These are phyloP conservation scores for Cucurbitaria berberidis DNA, from an alignment of 2,329 filamentous ascomycete genomes.

Conservation along the genomic window DNA sequence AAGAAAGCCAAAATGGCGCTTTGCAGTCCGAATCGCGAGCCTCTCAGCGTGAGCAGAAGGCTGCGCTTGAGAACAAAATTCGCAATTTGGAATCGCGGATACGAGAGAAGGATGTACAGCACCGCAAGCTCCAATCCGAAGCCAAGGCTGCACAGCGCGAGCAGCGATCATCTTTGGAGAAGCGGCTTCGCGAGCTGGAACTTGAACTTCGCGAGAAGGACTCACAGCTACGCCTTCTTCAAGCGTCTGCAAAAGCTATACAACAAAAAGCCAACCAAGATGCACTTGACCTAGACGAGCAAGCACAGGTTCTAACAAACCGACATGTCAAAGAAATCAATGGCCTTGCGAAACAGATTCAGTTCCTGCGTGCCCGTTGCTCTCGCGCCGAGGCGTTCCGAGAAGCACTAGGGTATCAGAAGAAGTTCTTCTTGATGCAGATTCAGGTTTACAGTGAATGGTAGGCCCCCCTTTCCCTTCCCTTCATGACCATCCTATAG, in stretches of 20 bases:
- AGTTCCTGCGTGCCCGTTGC: constrained; percentile 84
- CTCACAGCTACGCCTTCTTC: constrained; percentile 30
- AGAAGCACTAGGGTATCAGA: constrained; percentile 81
- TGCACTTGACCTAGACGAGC: constrained; percentile 45
- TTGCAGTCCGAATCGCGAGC: constrained; percentile 53
- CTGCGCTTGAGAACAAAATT: constrained; percentile 58
- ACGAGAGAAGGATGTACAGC: constrained; percentile 39
- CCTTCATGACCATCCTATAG: not conserved
- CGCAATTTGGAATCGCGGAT: constrained; percentile 32
- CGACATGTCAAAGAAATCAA: constrained; percentile 77
- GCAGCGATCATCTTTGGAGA: constrained; percentile 41
- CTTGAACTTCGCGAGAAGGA: constrained; percentile 35
- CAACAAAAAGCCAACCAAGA: constrained; percentile 40
- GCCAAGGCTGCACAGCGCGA: constrained; percentile 52
- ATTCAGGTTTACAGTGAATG: constrained; percentile 86
- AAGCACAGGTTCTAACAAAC: constrained; percentile 69
- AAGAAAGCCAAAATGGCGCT: constrained; percentile 32
- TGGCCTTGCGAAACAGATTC: constrained; percentile 86
- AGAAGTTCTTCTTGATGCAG: constrained; percentile 79
- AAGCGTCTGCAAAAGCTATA: constrained; percentile 37
- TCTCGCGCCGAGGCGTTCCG: constrained; percentile 81
- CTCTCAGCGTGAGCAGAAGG: constrained; percentile 62
- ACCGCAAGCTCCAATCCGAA: constrained; percentile 36
- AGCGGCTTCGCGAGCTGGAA: constrained; percentile 56
- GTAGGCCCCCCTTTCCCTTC: constrained; percentile 63